Evolutionary conservation across 2,329 filamentous ascomycete species (phyloP).

Genomic region (Ophiostoma ulmi): DNA sequence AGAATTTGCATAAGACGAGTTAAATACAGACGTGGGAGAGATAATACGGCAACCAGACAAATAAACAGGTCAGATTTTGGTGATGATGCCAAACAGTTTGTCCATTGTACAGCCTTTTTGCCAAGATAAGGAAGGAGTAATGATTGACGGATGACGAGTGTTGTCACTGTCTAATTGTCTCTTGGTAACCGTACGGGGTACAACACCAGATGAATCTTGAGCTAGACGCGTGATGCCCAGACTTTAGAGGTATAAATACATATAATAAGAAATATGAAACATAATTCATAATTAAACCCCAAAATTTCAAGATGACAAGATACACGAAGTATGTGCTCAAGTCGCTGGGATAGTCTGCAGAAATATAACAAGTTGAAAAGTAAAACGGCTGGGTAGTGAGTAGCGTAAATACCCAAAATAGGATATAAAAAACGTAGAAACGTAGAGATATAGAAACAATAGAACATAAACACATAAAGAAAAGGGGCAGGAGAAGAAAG

Average conservation of each 20-base stretch:
- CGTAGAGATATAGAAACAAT: neutral
- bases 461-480: neutral
- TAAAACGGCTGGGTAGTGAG: neutral
- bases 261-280: too few species aligned
- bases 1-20: neutral
- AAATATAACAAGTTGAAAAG: neutral
- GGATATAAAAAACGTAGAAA: neutral
- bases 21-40: neutral
- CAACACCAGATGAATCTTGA: too few species aligned
- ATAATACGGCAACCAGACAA: neutral
- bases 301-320: neutral
- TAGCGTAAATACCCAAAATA: neutral
- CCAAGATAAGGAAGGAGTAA: neutral
- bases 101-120: conserved; percentile 1
- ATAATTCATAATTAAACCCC: too few species aligned
- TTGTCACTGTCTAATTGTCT: neutral
- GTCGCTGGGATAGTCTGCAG: neutral
- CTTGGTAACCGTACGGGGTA: neutral
- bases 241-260: too few species aligned
- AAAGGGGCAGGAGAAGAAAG: neutral
- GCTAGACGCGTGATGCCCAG: too few species aligned
- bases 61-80: neutral
- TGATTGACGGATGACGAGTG: neutral
- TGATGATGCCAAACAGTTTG: neutral
- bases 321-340: neutral